phyloP scores from a whole-genome alignment of 1,284 basidiomycete species.

The Ceratobasidium sp. region DNA sequence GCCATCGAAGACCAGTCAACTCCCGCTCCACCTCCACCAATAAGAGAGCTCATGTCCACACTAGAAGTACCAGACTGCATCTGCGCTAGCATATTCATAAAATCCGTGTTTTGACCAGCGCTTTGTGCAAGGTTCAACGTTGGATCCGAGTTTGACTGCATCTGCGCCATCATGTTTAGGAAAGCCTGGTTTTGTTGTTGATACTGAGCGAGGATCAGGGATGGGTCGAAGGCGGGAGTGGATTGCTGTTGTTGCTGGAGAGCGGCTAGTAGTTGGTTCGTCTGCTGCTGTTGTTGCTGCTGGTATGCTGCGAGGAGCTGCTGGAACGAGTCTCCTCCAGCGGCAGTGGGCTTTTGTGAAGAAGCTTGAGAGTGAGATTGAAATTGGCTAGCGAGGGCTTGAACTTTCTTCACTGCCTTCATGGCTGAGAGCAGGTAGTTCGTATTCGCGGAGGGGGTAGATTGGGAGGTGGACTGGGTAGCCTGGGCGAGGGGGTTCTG shows the following conservation, averaged over 20 bases:
- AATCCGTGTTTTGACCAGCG: slow-evolving; percentile 5
- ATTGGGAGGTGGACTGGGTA: background rate
- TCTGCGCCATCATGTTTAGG: slow-evolving; percentile 18
- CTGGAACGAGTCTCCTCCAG: background rate
- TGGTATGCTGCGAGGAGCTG: slow-evolving; percentile 24
- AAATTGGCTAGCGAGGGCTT: background rate
- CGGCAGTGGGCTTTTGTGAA: background rate
- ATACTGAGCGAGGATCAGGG: slow-evolving; percentile 12
- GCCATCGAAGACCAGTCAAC: slow-evolving; percentile 28
- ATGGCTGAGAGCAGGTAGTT: background rate
- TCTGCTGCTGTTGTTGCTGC: slow-evolving; percentile 38
- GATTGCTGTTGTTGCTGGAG: slow-evolving; percentile 38
- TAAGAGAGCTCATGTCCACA: slow-evolving; percentile 11
- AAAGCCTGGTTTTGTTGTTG: slow-evolving; percentile 27
- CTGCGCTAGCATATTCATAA: slow-evolving; percentile 10
- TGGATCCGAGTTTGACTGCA: slow-evolving; percentile 22
- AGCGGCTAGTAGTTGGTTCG: slow-evolving; percentile 31
- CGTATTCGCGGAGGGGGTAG: background rate
- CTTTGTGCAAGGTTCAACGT: background rate
- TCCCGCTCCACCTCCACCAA: slow-evolving; percentile 18
- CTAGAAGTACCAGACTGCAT: slow-evolving; percentile 3
- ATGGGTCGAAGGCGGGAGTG: slow-evolving; percentile 12
- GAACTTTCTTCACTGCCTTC: slow-evolving; percentile 22
- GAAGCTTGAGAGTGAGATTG: slow-evolving; percentile 9
- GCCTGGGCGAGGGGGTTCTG: background rate